These are phyloP conservation scores for Primulina huaijiensis DNA, from an alignment of 257 asterid genomes.

Conservation along the genomic window DNA sequence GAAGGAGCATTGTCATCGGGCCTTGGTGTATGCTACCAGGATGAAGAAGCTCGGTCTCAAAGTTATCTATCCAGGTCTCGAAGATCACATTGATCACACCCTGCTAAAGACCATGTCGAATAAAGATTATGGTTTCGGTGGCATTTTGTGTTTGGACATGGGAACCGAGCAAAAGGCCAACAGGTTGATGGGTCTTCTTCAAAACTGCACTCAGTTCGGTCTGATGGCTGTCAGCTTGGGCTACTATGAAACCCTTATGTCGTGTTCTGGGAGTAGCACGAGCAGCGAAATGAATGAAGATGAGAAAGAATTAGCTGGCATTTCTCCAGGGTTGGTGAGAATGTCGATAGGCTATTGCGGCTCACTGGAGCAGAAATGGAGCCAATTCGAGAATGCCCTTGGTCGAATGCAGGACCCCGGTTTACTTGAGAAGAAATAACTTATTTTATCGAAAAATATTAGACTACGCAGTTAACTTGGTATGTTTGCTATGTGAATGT, in stretches of 20 bases:
- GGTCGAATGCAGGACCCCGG: constrained; percentile 43
- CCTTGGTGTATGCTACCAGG: constrained; percentile 57
- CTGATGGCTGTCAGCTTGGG: constrained; percentile 93
- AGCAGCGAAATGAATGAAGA: constrained; percentile 76
- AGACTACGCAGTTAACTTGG: background rate
- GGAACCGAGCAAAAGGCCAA: constrained; percentile 81
- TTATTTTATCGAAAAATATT: background rate
- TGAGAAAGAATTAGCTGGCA: constrained; percentile 76
- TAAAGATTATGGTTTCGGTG: constrained; percentile 78
- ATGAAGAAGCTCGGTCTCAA: constrained; percentile 68
- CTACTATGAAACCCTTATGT: constrained; percentile 87
- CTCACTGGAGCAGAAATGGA: constrained; percentile 84
- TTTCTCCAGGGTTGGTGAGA: constrained; percentile 76
- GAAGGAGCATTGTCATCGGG: constrained; percentile 87
- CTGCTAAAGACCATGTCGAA: constrained; percentile 53
- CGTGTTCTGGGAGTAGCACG: constrained; percentile 93
- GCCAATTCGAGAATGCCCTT: constrained; percentile 79
- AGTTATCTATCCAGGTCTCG: constrained; percentile 81
- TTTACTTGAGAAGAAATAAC: constrained; percentile 30
- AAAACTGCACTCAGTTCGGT: constrained; percentile 74
- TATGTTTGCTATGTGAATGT: background rate
- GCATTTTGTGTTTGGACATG: constrained; percentile 80
- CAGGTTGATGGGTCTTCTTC: constrained; percentile 63
- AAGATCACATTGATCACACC: constrained; percentile 69
- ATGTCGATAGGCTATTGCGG: constrained; percentile 88